Percentiles rank a stretch among this genome's conserved stretches.
These are phyloP conservation scores for Clonostachys sp. DNA, from an alignment of 2,329 filamentous ascomycete genomes.

Conservation along the genomic window DNA sequence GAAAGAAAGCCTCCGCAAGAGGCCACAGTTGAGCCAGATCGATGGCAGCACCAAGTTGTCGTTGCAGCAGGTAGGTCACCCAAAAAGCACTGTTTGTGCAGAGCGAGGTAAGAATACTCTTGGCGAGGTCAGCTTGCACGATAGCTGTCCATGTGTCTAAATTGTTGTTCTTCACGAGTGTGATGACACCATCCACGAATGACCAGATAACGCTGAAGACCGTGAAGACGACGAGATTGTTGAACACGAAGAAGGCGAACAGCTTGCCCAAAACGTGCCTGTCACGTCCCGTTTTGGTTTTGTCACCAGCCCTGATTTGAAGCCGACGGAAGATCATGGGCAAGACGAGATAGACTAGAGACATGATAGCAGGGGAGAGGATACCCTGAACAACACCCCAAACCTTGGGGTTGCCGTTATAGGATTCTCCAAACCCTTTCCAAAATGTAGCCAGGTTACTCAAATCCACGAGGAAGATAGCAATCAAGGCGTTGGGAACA, in stretches of 20 bases:
- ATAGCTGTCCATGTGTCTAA: slow-evolving; percentile 65
- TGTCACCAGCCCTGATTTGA: slow-evolving; percentile 77
- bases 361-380: slow-evolving; percentile 79
- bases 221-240: slow-evolving; percentile 93
- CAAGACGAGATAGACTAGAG: slow-evolving; percentile 79
- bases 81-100: slow-evolving; percentile 86
- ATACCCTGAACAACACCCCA: slow-evolving; percentile 95
- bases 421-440: slow-evolving; percentile 63
- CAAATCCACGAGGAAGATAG: slow-evolving; percentile 87
- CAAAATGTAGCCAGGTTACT: slow-evolving; percentile 76
- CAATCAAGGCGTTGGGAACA: slow-evolving; percentile 88
- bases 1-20: slow-evolving; percentile 78
- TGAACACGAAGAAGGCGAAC: slow-evolving; percentile 95
- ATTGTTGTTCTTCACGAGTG: no score
- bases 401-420: slow-evolving; percentile 57
- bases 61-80: slow-evolving; percentile 89
- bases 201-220: slow-evolving; percentile 80
- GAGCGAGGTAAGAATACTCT: slow-evolving; percentile 65
- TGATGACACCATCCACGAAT: slow-evolving; percentile 60
- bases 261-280: slow-evolving; percentile 86
- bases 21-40: slow-evolving; percentile 88
- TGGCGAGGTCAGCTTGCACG: slow-evolving; percentile 55
- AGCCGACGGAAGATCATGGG: slow-evolving; percentile 89
- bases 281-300: slow-evolving; percentile 88
- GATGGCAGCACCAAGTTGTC: slow-evolving; percentile 88